phyloP scores from a whole-genome alignment of 345 rosid species.

The Noccaea caerulescens region DNA sequence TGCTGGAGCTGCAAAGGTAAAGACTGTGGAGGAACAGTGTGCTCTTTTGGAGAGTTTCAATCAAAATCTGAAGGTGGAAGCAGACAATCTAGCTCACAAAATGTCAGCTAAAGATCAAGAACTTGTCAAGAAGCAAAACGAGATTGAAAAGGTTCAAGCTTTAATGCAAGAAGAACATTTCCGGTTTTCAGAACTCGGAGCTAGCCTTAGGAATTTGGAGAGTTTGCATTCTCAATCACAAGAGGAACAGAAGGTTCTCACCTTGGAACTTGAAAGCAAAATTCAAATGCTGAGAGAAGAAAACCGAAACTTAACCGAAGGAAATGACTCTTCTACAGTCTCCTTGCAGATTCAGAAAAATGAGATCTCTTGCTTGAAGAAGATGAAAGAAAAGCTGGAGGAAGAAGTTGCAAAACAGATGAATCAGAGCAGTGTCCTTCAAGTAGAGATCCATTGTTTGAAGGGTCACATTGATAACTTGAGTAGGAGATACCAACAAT shows the following conservation, averaged over 20 bases:
- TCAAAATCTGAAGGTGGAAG: constrained; percentile 64
- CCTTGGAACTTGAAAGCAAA: constrained; percentile 64
- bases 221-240: constrained; percentile 59
- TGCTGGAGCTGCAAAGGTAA: constrained; percentile 59
- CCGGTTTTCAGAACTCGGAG: constrained; percentile 61
- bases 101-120: constrained; percentile 72
- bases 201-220: constrained; percentile 56
- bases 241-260: constrained; percentile 70
- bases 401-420: constrained; percentile 67
- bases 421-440: constrained; percentile 66
- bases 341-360: constrained; percentile 52
- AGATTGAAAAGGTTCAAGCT: constrained; percentile 61
- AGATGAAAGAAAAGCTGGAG: constrained; percentile 78
- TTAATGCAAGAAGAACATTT: constrained; percentile 62
- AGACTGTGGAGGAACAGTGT: constrained; percentile 62
- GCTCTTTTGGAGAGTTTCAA: constrained; percentile 63
- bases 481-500: constrained; percentile 58
- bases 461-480: constrained; percentile 66
- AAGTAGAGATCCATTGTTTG: constrained; percentile 67
- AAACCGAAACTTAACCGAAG: constrained; percentile 53
- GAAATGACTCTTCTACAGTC: constrained; percentile 53
- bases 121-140: constrained; percentile 69
- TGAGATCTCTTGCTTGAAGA: constrained; percentile 64
- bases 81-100: constrained; percentile 54
- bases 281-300: constrained; percentile 60